A percentile compares a stretch with the other conserved stretches of the same genome.
Evolutionary conservation across 305 asterid species (phyloP).

Genomic region (Fraxinus xanthoxyloides): DNA sequence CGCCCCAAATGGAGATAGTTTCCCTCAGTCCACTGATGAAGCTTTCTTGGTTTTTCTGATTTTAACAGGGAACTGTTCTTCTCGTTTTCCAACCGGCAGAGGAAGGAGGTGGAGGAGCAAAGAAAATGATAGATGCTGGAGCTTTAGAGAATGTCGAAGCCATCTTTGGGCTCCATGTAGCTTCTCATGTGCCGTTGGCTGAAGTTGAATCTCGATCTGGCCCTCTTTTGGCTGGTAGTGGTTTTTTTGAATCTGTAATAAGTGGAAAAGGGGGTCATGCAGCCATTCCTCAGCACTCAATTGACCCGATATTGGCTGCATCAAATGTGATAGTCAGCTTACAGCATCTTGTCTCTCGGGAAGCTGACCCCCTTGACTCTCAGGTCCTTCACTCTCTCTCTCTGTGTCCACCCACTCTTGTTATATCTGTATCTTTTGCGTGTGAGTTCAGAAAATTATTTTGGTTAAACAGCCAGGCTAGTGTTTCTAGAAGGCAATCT

Average conservation of each 20-base stretch:
- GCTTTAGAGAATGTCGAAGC: slow-evolving; percentile 73
- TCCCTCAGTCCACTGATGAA: background rate
- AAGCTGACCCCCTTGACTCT: slow-evolving; percentile 90
- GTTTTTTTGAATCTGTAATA: slow-evolving; percentile 80
- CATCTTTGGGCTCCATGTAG: slow-evolving; percentile 68
- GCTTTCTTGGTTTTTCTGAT: background rate
- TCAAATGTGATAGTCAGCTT: slow-evolving; percentile 85
- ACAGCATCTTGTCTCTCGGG: slow-evolving; percentile 88
- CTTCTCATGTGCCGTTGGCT: slow-evolving; percentile 46
- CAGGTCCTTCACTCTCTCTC: slow-evolving; percentile 48
- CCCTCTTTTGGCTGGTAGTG: slow-evolving; percentile 82
- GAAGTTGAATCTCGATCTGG: slow-evolving; percentile 62
- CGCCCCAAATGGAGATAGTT: background rate
- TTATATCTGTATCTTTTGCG: background rate
- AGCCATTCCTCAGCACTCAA: slow-evolving; percentile 90
- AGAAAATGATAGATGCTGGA: slow-evolving; percentile 77
- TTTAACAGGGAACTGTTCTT: slow-evolving; percentile 74
- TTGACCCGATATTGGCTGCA: slow-evolving; percentile 90
- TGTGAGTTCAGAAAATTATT: background rate
- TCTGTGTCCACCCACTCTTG: background rate
- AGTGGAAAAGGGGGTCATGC: slow-evolving; percentile 96
- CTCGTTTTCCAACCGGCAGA: slow-evolving; percentile 97
- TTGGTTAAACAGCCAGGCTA: background rate
- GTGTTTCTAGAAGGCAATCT: background rate
- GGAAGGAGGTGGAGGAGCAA: slow-evolving; percentile 95